Percentiles rank a stretch among this genome's conserved stretches.
These are phyloP conservation scores for Didymella lethalis DNA, from an alignment of 2,329 filamentous ascomycete genomes.

Conservation along the genomic window DNA sequence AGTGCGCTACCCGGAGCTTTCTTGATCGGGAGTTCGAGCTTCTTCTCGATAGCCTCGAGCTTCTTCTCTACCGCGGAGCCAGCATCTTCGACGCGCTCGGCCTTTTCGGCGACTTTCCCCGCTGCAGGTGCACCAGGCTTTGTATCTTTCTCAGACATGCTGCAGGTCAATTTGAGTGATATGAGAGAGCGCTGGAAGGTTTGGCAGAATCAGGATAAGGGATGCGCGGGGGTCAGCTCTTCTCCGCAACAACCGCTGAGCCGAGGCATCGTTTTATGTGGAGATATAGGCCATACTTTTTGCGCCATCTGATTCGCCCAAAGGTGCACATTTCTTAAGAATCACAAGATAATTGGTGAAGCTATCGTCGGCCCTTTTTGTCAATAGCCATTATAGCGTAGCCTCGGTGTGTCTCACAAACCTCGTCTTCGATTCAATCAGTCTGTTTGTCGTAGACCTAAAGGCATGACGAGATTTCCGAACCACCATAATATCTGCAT, in stretches of 20 bases:
- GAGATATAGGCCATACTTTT: not conserved
- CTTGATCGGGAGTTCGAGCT: conserved; percentile 22
- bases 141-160: conserved; percentile 49
- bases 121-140: conserved; percentile 49
- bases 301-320: not conserved
- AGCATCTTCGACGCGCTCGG: conserved; percentile 23
- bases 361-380: not conserved
- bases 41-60: conserved; percentile 20
- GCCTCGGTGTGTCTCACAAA: not conserved
- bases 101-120: conserved; percentile 41
- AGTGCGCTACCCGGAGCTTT: conserved; percentile 36
- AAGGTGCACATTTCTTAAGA: not conserved
- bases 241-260: conserved; percentile 30
- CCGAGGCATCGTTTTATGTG: conserved; percentile 25
- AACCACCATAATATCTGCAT: no score
- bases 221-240: conserved; percentile 19
- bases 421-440: no score
- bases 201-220: conserved; percentile 26
- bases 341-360: not conserved
- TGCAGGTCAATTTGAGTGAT: conserved; percentile 20
- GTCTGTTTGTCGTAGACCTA: no score
- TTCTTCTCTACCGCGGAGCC: conserved; percentile 22
- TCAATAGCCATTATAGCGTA: not conserved
- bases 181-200: conserved; percentile 22
- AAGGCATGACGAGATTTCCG: no score